Percentiles rank a stretch among this genome's conserved stretches.
Evolutionary conservation across 2,329 filamentous ascomycete genomes (phyloP).

Genomic region (Harringtonia aguacate): DNA sequence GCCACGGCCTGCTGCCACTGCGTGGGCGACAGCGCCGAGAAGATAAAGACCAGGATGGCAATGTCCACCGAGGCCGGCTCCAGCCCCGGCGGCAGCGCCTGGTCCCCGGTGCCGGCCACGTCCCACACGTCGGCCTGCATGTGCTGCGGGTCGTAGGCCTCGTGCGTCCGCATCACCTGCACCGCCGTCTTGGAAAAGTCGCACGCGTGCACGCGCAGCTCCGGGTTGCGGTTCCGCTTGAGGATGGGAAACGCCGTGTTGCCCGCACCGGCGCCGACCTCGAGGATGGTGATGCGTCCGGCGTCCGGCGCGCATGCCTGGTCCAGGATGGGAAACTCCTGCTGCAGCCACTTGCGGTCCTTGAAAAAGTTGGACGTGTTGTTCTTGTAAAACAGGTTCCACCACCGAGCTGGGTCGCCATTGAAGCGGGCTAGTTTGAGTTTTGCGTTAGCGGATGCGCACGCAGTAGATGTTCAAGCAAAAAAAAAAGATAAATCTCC

Average conservation of each 20-base stretch:
- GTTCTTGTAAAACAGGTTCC: slow-evolving; percentile 97
- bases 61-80: slow-evolving; percentile 76
- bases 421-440: slow-evolving; percentile 65
- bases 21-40: slow-evolving; percentile 74
- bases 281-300: slow-evolving; percentile 62
- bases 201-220: slow-evolving; percentile 80
- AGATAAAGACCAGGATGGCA: slow-evolving; percentile 93
- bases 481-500: slow-evolving; percentile 6
- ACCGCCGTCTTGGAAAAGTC: slow-evolving; percentile 95
- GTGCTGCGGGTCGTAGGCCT: slow-evolving; percentile 54
- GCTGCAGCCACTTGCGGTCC: slow-evolving; percentile 90
- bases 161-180: slow-evolving; percentile 76
- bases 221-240: slow-evolving; percentile 69
- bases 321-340: slow-evolving; percentile 86
- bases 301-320: slow-evolving; percentile 61
- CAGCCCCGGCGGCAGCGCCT: slow-evolving; percentile 65
- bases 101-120: slow-evolving; percentile 44
- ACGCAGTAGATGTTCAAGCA: neutral
- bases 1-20: slow-evolving; percentile 77
- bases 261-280: slow-evolving; percentile 90
- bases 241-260: slow-evolving; percentile 94
- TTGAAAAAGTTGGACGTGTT: slow-evolving; percentile 98
- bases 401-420: slow-evolving; percentile 84
- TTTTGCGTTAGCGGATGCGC: slow-evolving; percentile 3
- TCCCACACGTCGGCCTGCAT: slow-evolving; percentile 96